Percentiles rank a stretch among this genome's conserved stretches.
Conservation (phyloP, 2,329 filamentous ascomycete species). For the Beauveria bassiana region DNA sequence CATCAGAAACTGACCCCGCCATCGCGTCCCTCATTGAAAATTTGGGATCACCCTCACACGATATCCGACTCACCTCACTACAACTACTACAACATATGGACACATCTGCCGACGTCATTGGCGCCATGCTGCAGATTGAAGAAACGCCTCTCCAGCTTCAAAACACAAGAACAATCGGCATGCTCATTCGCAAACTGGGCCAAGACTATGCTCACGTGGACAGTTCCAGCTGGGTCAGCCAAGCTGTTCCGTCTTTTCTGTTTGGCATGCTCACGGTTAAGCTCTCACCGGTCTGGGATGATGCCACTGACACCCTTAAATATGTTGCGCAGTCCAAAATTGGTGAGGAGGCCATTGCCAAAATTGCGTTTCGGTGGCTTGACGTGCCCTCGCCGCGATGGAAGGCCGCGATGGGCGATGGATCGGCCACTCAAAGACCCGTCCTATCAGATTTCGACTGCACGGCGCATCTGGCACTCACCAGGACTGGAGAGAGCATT, state of each 20-base stretch:
- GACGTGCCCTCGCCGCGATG: conserved; percentile 47
- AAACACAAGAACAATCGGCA: conserved; percentile 68
- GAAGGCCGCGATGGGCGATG: conserved; percentile 34
- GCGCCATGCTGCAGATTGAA: conserved; percentile 69
- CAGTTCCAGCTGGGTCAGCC: conserved; percentile 56
- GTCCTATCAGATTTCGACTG: conserved; percentile 75
- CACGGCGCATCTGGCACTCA: conserved; percentile 59
- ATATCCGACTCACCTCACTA: conserved; percentile 65
- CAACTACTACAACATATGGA: conserved; percentile 59
- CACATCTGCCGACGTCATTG: conserved; percentile 21
- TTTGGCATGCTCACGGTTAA: conserved; percentile 86
- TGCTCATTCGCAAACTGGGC: conserved; percentile 75
- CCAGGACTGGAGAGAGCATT: conserved; percentile 41
- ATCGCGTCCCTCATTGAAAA: conserved; percentile 62
- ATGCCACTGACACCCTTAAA: conserved; percentile 67
- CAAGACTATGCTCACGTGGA: conserved; percentile 52
- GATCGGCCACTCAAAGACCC: conserved; percentile 25
- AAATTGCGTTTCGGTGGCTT: conserved; percentile 74
- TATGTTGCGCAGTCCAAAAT: conserved; percentile 61
- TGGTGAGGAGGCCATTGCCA: conserved; percentile 66
- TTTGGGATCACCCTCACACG: conserved; percentile 66
- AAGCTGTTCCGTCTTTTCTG: conserved; percentile 71
- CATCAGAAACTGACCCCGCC: conserved; percentile 50
- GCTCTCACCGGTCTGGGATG: conserved; percentile 80
- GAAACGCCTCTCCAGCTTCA: conserved; percentile 65